These are phyloP conservation scores for Chaetomium cochliodes DNA, from an alignment of 495 filamentous ascomycete genomes.

Conservation along the genomic window DNA sequence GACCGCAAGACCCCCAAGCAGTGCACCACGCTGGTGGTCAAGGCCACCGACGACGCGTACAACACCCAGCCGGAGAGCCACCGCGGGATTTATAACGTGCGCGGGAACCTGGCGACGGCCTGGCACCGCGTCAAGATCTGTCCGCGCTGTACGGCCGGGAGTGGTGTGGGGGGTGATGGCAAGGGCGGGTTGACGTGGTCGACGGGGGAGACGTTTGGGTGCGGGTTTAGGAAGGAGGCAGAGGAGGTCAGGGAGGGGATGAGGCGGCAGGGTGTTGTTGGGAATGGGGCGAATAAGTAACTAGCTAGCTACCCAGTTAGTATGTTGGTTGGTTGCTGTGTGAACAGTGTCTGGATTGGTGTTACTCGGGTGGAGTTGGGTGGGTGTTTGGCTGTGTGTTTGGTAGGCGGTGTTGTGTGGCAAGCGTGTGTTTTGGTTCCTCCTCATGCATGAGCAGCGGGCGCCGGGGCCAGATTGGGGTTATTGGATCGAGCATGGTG, in stretches of 20 bases:
- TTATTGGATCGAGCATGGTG: not conserved
- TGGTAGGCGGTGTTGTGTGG: not conserved
- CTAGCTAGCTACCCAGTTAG: not conserved
- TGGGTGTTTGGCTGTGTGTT: not conserved
- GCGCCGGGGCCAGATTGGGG: not conserved
- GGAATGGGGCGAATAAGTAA: not conserved
- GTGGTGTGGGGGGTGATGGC: not conserved
- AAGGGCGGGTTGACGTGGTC: slow-evolving; percentile 21
- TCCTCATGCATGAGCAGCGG: slow-evolving; percentile 6
- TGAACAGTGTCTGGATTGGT: not conserved
- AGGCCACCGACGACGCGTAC: slow-evolving; percentile 58
- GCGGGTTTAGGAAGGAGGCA: slow-evolving; percentile 34
- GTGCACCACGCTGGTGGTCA: slow-evolving; percentile 52
- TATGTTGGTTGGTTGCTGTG: not conserved
- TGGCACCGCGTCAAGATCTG: slow-evolving; percentile 53
- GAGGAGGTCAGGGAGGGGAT: slow-evolving; percentile 26
- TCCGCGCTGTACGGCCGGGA: slow-evolving; percentile 25
- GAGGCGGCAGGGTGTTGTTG: slow-evolving; percentile 9
- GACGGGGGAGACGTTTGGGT: slow-evolving; percentile 34
- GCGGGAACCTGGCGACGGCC: slow-evolving; percentile 55
- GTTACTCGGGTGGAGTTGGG: not conserved
- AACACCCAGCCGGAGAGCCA: slow-evolving; percentile 57
- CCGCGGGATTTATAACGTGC: slow-evolving; percentile 52
- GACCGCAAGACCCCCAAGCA: slow-evolving; percentile 5
- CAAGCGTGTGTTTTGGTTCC: slow-evolving; percentile 1